Percentiles rank a stretch among this genome's conserved stretches.
These are phyloP conservation scores for Rhizophagus prolifer DNA, from an alignment of 192 early-diverging fungal species.

Conservation along the genomic window DNA sequence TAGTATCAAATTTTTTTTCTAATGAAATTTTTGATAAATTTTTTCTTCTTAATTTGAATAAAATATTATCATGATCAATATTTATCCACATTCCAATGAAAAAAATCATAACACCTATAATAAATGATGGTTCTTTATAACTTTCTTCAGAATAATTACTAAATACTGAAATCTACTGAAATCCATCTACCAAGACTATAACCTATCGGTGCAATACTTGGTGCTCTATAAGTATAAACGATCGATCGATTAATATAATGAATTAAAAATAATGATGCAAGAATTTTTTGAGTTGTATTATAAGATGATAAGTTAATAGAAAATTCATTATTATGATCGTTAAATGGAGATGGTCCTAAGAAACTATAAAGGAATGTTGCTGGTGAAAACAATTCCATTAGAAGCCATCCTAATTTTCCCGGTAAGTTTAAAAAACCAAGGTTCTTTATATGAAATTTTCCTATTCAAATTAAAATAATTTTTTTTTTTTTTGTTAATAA, in stretches of 20 bases:
- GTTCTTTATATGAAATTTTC: slow-evolving; percentile 25
- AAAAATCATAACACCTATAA: slow-evolving; percentile 31
- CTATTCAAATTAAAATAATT: not conserved
- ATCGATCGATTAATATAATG: slow-evolving; percentile 41
- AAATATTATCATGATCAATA: slow-evolving; percentile 41
- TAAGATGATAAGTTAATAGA: not conserved
- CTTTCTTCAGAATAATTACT: slow-evolving; percentile 18
- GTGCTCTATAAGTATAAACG: slow-evolving; percentile 33
- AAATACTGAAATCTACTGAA: slow-evolving; percentile 28
- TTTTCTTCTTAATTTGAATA: slow-evolving; percentile 34
- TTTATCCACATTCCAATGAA: slow-evolving; percentile 34
- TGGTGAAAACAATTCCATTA: slow-evolving; percentile 42
- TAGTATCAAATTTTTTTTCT: not conserved
- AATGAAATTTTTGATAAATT: not conserved
- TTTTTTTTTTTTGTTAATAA: not conserved
- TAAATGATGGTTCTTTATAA: not conserved
- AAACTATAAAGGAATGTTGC: slow-evolving; percentile 25
- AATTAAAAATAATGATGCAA: slow-evolving; percentile 30
- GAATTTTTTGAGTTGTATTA: slow-evolving; percentile 30
- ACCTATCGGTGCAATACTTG: slow-evolving; percentile 36
- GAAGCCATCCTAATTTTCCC: slow-evolving; percentile 37
- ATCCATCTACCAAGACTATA: slow-evolving; percentile 40
- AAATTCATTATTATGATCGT: not conserved
- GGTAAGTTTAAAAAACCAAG: slow-evolving; percentile 21
- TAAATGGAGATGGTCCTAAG: not conserved